These are phyloP conservation scores for Raphidocelis subcapitata DNA, from an alignment of 139 green algal species.

Conservation along the genomic window DNA sequence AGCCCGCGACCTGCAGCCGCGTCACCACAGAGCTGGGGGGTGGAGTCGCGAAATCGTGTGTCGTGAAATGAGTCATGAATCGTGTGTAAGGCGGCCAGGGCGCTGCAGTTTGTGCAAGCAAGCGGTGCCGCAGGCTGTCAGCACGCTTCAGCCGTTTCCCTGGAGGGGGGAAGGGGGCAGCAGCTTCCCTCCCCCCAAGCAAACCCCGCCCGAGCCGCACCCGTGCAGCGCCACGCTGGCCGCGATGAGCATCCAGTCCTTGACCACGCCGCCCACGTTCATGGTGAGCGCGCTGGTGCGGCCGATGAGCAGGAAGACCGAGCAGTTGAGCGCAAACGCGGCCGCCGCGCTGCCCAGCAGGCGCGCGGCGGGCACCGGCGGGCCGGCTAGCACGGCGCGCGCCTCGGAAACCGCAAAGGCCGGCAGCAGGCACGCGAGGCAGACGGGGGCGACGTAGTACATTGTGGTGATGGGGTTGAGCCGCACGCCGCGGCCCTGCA, in stretches of 20 bases:
- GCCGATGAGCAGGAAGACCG: conserved; percentile 87
- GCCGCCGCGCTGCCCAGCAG: conserved; percentile 36
- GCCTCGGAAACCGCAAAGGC: conserved; percentile 58
- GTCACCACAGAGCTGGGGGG: conserved; percentile 54
- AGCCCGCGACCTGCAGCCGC: conserved; percentile 61
- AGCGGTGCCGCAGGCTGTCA: neutral
- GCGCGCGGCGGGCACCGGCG: conserved; percentile 30
- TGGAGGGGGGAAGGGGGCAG: neutral
- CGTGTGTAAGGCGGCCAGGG: neutral
- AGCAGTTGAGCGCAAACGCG: conserved; percentile 83
- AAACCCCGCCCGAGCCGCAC: neutral
- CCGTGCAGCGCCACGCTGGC: conserved; percentile 45
- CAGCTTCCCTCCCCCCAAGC: neutral
- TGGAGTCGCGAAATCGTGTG: neutral
- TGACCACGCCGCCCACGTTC: conserved; percentile 56
- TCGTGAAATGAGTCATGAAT: neutral
- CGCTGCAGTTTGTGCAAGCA: neutral
- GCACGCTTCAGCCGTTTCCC: neutral
- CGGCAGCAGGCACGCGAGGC: conserved; percentile 62
- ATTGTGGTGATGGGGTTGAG: conserved; percentile 90
- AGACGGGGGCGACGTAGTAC: conserved; percentile 78
- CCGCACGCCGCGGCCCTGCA: conserved; percentile 75
- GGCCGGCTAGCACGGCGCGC: conserved; percentile 32
- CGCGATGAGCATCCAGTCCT: conserved; percentile 61
- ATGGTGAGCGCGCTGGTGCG: conserved; percentile 76